Base-by-base conservation (phyloP, 441 rosid genomes). In the Populus hybrid region DNA sequence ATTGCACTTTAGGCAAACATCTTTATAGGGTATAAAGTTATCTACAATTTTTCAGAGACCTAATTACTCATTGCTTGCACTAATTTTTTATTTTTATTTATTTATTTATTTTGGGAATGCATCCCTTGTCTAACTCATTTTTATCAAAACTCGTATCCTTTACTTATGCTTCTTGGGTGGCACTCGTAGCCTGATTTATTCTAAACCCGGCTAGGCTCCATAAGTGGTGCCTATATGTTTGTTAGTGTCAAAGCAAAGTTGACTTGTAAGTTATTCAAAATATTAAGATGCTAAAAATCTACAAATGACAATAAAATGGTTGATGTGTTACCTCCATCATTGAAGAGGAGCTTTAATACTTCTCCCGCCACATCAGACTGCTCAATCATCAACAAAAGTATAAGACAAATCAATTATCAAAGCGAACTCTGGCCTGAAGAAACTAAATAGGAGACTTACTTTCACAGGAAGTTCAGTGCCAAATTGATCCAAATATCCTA, bases 331-430 rank as follows among this genome's bases (percentile, higher is more conserved):
- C 99, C 99, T 93, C 97, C 98, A 64, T 93, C 98, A 69, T 89
- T 81, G 29, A 90, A 84, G 72, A 96, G 91, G 81, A 96, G 77
- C 94, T 92, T 94, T 56, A 96, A 81, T 84, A 94, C 89, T 87
- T 93, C 93, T 68, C 98, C 99, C 74, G 90, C 94, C 70, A 88
- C 93, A 86, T 90, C 94, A 1, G 99, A 90, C 99, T 94, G 98
- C 80, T 86, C 88, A 85, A 77, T 35, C 76, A 82, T 84, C 29
- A 79, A 76, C 12, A 79, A 82, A 64, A 72, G 4, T 31, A 66
- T 2, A 72, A 78, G 69, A 56, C n/a, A 64, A 42, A 35, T 59
- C 69, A 68, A 74, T 61, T 9, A 42, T 71, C 21, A 53, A 72
- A 59, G 70, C 20, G 69, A 50, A 80, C 72, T 64, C 74, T 50